Percentiles rank a stretch among this genome's conserved stretches.
These are phyloP conservation scores for Coffea canephora DNA, from an alignment of 257 asterid genomes.

Conservation along the genomic window DNA sequence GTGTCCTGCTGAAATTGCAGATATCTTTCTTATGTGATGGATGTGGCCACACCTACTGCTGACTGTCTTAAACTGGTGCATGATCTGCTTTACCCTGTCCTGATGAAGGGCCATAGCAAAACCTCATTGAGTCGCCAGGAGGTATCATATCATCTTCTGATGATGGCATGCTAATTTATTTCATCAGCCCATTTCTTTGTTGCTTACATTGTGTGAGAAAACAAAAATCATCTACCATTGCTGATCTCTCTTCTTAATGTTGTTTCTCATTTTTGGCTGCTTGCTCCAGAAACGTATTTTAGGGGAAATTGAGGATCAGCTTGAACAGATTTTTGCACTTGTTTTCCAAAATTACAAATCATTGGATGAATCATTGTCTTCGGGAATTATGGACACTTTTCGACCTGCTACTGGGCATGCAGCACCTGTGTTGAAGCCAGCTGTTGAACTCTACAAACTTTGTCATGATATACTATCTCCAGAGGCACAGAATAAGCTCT, in stretches of 20 bases:
- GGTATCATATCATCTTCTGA: constrained; percentile 20
- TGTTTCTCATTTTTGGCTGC: constrained; percentile 10
- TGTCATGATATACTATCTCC: constrained; percentile 52
- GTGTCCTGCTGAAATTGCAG: constrained; percentile 26
- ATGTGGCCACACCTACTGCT: constrained; percentile 59
- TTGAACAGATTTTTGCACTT: constrained; percentile 46
- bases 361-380: constrained; percentile 45
- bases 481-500: constrained; percentile 47
- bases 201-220: constrained; percentile 3
- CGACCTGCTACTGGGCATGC: constrained; percentile 45
- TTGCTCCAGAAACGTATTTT: constrained; percentile 48
- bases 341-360: constrained; percentile 52
- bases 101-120: constrained; percentile 45
- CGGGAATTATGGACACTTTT: constrained; percentile 49
- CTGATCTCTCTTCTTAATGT: constrained; percentile 9
- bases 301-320: constrained; percentile 51
- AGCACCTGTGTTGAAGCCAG: constrained; percentile 48
- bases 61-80: constrained; percentile 43
- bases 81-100: constrained; percentile 39
- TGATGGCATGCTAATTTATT: neutral
- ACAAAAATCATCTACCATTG: neutral
- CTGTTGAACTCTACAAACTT: constrained; percentile 43
- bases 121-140: constrained; percentile 53
- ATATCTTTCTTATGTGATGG: constrained; percentile 58
- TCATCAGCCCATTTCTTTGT: neutral